Evolutionary conservation across 78 protist genomes (phyloP).

Genomic region (slime mould (Dictyostelium discoideum)): dicty_2.7 NC_007091.3:385001-385500

Average conservation of each 20-base stretch:
- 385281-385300: no score
- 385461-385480: background rate
- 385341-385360: no score
- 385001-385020: background rate
- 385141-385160: no score
- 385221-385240: no score
- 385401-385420: background rate
- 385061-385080: background rate
- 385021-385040: background rate
- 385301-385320: no score
- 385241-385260: no score
- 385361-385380: no score
- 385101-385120: background rate
- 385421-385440: background rate
- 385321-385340: no score
- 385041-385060: background rate
- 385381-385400: background rate
- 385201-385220: no score
- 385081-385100: background rate
- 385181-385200: no score
- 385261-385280: no score
- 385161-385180: no score
- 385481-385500: background rate
- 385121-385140: background rate
- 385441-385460: background rate